These are phyloP conservation scores for Citrullus amarus DNA, from an alignment of 306 rosid genomes.

Conservation along the genomic window DNA sequence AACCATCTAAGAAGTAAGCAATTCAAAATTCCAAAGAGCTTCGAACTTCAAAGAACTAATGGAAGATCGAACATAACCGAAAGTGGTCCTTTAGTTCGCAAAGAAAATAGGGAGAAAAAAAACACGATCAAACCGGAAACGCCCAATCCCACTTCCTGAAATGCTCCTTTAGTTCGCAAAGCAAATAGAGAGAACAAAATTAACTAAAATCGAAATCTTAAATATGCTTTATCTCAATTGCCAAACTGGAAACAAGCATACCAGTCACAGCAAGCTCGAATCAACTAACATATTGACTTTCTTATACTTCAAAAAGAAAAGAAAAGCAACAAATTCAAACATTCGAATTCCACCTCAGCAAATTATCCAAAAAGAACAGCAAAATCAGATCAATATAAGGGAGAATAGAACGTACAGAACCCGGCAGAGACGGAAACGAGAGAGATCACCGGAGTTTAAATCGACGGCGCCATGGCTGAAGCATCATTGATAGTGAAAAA, in stretches of 20 bases:
- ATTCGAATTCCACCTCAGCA: neutral
- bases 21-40: neutral
- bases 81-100: too few relatives aligned
- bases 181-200: neutral
- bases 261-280: neutral
- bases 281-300: neutral
- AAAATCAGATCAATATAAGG: neutral
- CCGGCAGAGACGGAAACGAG: neutral
- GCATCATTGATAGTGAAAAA: slow-evolving; percentile 3
- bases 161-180: neutral
- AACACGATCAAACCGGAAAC: neutral
- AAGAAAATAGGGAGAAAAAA: too few relatives aligned
- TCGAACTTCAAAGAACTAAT: neutral
- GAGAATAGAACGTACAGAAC: neutral
- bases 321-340: neutral
- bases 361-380: neutral
- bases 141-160: neutral
- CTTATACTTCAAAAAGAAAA: neutral
- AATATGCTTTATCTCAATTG: neutral
- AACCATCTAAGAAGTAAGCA: neutral
- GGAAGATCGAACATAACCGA: neutral
- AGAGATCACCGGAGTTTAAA: slow-evolving; percentile 6
- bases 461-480: slow-evolving; percentile 6
- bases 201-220: slow-evolving; percentile 1
- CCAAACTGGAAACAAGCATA: neutral